A percentile compares a stretch with the other conserved stretches of the same genome.
phyloP scores from a whole-genome alignment of 2,329 filamentous ascomycete species.

The Trichoderma citrinoviride region DNA sequence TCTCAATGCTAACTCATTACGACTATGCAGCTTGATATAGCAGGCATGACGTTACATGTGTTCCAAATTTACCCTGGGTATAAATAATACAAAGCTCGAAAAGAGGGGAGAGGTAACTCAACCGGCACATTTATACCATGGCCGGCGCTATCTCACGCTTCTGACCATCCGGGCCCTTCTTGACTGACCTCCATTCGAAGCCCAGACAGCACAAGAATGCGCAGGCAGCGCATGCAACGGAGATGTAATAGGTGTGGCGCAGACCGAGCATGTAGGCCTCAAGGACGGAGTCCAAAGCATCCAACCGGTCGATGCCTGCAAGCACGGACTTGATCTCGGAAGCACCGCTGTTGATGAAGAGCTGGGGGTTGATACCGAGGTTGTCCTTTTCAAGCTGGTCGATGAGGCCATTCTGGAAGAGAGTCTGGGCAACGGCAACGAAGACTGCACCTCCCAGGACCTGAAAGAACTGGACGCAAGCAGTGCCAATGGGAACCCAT shows the following conservation, averaged over 20 bases:
- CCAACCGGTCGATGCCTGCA: slow-evolving; percentile 39
- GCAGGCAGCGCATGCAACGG: slow-evolving; percentile 45
- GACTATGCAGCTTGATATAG: background rate
- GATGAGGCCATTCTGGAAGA: slow-evolving; percentile 64
- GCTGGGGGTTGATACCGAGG: slow-evolving; percentile 44
- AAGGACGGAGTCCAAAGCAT: slow-evolving; percentile 44
- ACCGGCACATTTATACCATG: background rate
- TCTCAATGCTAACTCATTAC: background rate
- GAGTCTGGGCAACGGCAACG: slow-evolving; percentile 62
- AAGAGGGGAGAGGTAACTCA: background rate
- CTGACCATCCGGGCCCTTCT: slow-evolving; percentile 38
- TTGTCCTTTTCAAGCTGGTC: slow-evolving; percentile 46
- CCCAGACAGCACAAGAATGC: slow-evolving; percentile 46
- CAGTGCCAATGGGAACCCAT: slow-evolving; percentile 51
- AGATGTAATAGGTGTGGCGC: slow-evolving; percentile 52
- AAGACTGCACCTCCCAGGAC: slow-evolving; percentile 64
- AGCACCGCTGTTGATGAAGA: slow-evolving; percentile 54
- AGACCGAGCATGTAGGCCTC: slow-evolving; percentile 50
- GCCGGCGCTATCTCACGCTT: slow-evolving; percentile 27
- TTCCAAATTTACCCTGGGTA: background rate
- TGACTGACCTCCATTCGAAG: slow-evolving; percentile 54
- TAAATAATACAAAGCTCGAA: slow-evolving; percentile 12
- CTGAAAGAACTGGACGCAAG: slow-evolving; percentile 60
- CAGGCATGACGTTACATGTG: background rate
- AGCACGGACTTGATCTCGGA: slow-evolving; percentile 49